Evolutionary conservation across 2,329 filamentous ascomycete genomes (phyloP).

Genomic region (Aspergillus aculeatus): DNA sequence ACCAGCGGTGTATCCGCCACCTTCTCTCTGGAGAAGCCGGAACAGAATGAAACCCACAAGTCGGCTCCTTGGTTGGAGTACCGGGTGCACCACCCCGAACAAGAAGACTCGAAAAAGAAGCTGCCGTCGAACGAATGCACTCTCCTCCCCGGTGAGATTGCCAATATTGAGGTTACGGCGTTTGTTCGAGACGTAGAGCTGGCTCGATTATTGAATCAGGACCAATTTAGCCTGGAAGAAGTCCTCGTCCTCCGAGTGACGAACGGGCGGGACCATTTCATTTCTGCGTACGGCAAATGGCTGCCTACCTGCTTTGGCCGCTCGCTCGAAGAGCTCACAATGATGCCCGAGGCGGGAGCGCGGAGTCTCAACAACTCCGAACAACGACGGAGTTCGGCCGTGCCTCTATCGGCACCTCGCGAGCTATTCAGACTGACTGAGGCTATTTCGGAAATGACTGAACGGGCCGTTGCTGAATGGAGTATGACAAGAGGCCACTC

Average conservation of each 20-base stretch:
- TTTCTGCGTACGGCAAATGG: slow-evolving; percentile 78
- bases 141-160: slow-evolving; percentile 81
- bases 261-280: slow-evolving; percentile 85
- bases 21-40: slow-evolving; percentile 74
- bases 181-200: slow-evolving; percentile 64
- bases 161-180: slow-evolving; percentile 66
- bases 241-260: slow-evolving; percentile 82
- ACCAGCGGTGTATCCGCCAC: slow-evolving; percentile 79
- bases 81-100: slow-evolving; percentile 52
- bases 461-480: slow-evolving; percentile 62
- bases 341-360: slow-evolving; percentile 74
- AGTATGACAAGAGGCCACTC: slow-evolving; percentile 53
- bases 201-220: slow-evolving; percentile 70
- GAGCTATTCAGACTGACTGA: slow-evolving; percentile 90
- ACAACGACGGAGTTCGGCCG: slow-evolving; percentile 41
- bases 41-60: slow-evolving; percentile 45
- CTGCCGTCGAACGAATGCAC: slow-evolving; percentile 54
- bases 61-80: slow-evolving; percentile 69
- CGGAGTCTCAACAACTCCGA: slow-evolving; percentile 58
- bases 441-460: slow-evolving; percentile 62
- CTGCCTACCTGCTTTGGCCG: slow-evolving; percentile 77
- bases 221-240: slow-evolving; percentile 68
- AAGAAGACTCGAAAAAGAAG: slow-evolving; percentile 28
- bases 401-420: slow-evolving; percentile 74
- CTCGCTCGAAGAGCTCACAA: slow-evolving; percentile 83